Evolutionary conservation across 108 stramenopile genomes (phyloP).

Genomic region (Cyclotella atomus): DNA sequence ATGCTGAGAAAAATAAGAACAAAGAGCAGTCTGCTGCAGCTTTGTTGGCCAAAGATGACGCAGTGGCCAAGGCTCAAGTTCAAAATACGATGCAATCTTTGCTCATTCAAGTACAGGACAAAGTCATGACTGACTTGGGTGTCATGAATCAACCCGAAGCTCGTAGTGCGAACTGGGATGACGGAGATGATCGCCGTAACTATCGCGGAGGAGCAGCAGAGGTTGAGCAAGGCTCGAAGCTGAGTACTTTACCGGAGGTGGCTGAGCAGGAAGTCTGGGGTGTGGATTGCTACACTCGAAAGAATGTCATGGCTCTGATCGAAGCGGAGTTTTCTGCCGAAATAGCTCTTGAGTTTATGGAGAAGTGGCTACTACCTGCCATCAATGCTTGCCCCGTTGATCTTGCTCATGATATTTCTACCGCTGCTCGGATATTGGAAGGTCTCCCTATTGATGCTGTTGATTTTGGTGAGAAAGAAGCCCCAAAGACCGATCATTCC

Average conservation of each 20-base stretch:
- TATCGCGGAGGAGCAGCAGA: constrained; percentile 45
- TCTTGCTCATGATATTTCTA: constrained; percentile 75
- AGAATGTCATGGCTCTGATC: constrained; percentile 72
- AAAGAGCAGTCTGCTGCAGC: constrained; percentile 60
- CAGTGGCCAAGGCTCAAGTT: constrained; percentile 85
- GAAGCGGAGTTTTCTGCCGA: constrained; percentile 67
- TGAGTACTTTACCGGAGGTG: constrained; percentile 55
- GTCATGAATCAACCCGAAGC: constrained; percentile 80
- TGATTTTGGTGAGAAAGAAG: not conserved
- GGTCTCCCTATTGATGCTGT: constrained; percentile 57
- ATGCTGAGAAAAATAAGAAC: constrained; percentile 38
- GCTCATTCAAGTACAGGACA: constrained; percentile 81
- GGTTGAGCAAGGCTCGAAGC: constrained; percentile 38
- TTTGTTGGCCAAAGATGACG: constrained; percentile 79
- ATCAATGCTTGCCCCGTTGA: constrained; percentile 87
- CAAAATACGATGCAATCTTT: constrained; percentile 67
- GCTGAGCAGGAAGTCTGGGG: constrained; percentile 92
- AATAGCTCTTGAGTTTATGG: constrained; percentile 69
- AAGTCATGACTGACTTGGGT: constrained; percentile 79
- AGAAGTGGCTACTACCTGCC: constrained; percentile 87
- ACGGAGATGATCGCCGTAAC: constrained; percentile 36
- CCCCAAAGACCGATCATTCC: no score
- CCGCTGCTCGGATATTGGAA: constrained; percentile 71
- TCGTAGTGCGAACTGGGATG: constrained; percentile 76
- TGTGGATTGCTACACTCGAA: constrained; percentile 86